Evolutionary conservation across 176 grass and related monocot genomes (phyloP), one percentile per base, ranked within the genome.

Genomic region (Microstegium vimineum): DNA sequence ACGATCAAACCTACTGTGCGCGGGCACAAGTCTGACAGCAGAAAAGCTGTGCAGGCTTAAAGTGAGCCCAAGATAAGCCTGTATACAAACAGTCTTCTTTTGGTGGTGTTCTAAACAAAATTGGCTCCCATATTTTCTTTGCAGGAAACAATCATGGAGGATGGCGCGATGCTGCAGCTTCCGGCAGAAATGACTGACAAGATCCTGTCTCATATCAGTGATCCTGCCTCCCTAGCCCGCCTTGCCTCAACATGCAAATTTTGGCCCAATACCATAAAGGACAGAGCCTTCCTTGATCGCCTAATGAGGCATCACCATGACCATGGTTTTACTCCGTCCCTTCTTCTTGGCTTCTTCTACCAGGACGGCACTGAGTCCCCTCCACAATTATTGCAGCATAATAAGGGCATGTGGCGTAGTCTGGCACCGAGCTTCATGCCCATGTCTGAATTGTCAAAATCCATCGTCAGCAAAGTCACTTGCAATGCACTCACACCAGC

Each of bases 291-390:
- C 63, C 77, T 86, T 26, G 34, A 74, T 66, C 2, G 27, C 45
- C 77, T 86, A 11, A 81, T 22, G 76, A 52, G 1, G 43, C 43
- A 7, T 4, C 59, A 42, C 69, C 23, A n/a, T 4, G 59, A 66
- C 84, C 84, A 86, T 14, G 77, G 45, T 43, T 86, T 86, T 47
- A 45, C 84, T 35, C 10, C 45, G 10, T 81, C 77, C 43, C 84
- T 86, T 18, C 77, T 86, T 28, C 59, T 80, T 12, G 84, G 76
- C 6, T 74, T 86, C 71, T 86, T 86, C 77, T 59, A 68, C 61
- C 84, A 81, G 46, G 36, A 57, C 27, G 59, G 30, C 4, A 49
- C 4, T 1, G 70, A 64, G 69, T 22, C 69, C 56, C 76, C 75
- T 1, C 8, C 22, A 14, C 20, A 67, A 5, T 49, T 66, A 10